Base-by-base conservation (phyloP, 2,329 filamentous ascomycete species). In the Alternaria alternata region DNA sequence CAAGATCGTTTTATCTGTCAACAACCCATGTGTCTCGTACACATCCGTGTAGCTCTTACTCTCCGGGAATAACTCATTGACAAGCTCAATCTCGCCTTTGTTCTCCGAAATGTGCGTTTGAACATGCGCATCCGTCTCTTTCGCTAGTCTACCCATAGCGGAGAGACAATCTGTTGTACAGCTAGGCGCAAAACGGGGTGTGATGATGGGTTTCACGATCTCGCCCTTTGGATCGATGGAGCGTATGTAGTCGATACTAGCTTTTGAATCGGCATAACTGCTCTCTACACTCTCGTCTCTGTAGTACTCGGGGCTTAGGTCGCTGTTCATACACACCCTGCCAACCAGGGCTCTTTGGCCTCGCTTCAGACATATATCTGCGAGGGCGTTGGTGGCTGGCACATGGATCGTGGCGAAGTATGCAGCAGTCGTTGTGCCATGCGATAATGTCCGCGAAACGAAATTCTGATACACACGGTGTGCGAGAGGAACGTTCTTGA, bases 61-160 rank as follows among this genome's bases (percentile, higher is more conserved):
- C 79, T 0, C 85, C 80, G 0, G 92, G 90, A 78, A 96, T 96
- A 44, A 94, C 73, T 9, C 86, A 69, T 16, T 81, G 78, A 97
- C 94, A 0, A 96, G 85, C 3, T 81, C 81, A 38, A 94, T 82
- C 80, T 98, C 94, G 67, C 82, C 81, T 12, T 79, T 81, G 78
- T 97, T 97, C 77, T 98, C 94, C 0, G 90, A 91, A 55, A 98
- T 88, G 79, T 98, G 94, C 7, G 94, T 97, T 81, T 98, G 94
- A 38, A 94, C 84, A 0, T 90, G 89, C 3, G 94, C 81, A 26
- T 83, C 79, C 3, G 85, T 88, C 53, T 89, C 83, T 7, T 79
- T 78, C 6, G 90, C 90, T 5, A 97, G 79, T 1, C 80, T 73
- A 0, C 89, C 91, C 5, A 97, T 85, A 0, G 79, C 82, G 0